Evolutionary conservation across 2,329 filamentous ascomycete genomes (phyloP), one percentile per base, ranked within the genome.

Genomic region (Cryphonectria japonica): DNA sequence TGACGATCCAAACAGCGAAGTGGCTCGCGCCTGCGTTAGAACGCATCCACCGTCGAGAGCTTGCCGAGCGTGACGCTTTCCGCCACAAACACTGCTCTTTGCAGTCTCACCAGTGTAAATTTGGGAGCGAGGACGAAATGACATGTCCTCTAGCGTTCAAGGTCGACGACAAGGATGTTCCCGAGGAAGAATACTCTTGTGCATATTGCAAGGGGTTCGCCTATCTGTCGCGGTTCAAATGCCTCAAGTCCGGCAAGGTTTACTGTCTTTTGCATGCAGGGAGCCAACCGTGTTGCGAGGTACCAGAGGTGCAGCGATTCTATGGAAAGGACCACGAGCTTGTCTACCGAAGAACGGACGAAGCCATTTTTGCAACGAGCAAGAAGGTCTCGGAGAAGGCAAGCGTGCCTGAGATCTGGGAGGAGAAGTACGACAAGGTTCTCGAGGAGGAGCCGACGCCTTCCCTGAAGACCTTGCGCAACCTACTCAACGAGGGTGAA

Each of bases 171-270:
- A 84, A 89, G 66, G 91, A 96, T 76, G 88, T 97, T 1, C 88
- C 92, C 3, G 96, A 99, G 78, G 95, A 98, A 75, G 94, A 98
- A 75, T 94, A 97, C 79, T 93, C 96, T 73, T 98, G 96, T 82
- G 87, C 87, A 59, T 93, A 94, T 81, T 99, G 96, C 87, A 98
- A 98, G 80, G 89, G 92, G 0, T 98, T 95, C 81, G 91, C 92
- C 78, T 98, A 95, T 80, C 85, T 98, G 37, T 97, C 96, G 41
- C 91, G 95, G 75, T 97, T 97, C 81, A 91, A 92, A 76, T 99
- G 96, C 80, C 85, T 91, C 71, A 92, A 90, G 74, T 92, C 92
- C 3, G 92, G 91, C 75, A 98, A 95, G 80, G 88, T 93, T 3
- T 81, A 97, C 68, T 99, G 96, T 78, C 84, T 98, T 63, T 82